Evolutionary conservation across 495 filamentous ascomycete species (phyloP), one percentile per base, ranked within the genome.

Genomic region (Hypoxylon subgilvum): DNA sequence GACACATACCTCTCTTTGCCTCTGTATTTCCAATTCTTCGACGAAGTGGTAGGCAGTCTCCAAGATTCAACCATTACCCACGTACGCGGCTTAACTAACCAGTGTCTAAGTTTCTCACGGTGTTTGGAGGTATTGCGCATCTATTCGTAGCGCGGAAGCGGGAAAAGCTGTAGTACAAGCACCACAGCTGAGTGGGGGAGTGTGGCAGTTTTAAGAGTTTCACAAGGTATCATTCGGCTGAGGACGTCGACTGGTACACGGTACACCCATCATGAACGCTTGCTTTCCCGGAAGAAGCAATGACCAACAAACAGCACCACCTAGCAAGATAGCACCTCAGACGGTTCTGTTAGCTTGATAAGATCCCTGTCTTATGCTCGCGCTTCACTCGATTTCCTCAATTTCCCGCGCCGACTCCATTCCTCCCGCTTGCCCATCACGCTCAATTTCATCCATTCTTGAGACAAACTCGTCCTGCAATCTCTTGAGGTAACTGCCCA

Each of bases 381-480:
- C 1, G 17, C 8, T 13, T 54, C 36, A 31, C 4, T 46, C 38
- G 4, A 43, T 12, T 41, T 42, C 32, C 7, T 49, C 44, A 14
- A 25, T 2, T 34, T 9, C 47, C 41, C 48, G 25, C 10, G 25
- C 28, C 17, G 32, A 17, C 2, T 62, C 19, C 12, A 32, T 14
- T 10, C 27, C 18, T 2, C 42, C 34, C 0, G 2, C 55, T 22
- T 62, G 59, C 1, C 46, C 57, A n/a, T 57, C 48, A 6, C 59
- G 38, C 4, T 63, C 67, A 31, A 90, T 80, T 13, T 80, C 76
- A 50, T 81, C 76, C 90, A 96, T 94, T 18, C 82, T 75, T 8
- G 77, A 63, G 4, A 87, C 80, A 67, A 96, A 96, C 44, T 96
- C 88, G 44, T 82, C 82, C 65, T 93, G 88, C 16, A 96, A 70